Base-by-base conservation (phyloP, 768 basidiomycete genomes). In the Auricularia auricula-judae region DNA sequence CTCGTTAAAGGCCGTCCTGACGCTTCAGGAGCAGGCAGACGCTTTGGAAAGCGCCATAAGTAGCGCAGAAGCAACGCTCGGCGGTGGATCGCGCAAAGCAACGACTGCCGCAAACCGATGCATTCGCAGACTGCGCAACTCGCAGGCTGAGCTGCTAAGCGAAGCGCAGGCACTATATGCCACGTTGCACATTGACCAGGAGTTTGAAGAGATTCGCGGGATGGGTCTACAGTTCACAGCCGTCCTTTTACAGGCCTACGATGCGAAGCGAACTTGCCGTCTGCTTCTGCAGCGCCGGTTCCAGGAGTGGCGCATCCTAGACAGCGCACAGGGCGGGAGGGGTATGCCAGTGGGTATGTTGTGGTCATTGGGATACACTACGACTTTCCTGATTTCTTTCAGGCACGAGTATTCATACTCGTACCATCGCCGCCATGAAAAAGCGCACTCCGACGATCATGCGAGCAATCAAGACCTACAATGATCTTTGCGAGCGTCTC, bases 181-280 rank as follows among this genome's bases (percentile, higher is more conserved):
- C 0, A 74, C 75, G 0, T 66, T 79, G 18, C 77, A 79, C 60
- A 63, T 79, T 10, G 69, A 68, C 2, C 66, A 73, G 3, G 33
- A 44, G 7, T 77, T 74, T 42, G 77, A 75, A 0, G 75, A 75
- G 35, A 74, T 81, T 3, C 35, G 67, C n/a, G 69, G 68, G 4
- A 43, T 77, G 3, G 65, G 71, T 14, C 62, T 73, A 3, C 68
- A 74, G 5, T 77, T 76, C 64, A 68, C 77, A 2, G 65, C 64
- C 3, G 71, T 67, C 0, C 72, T 80, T 0, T 63, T 79, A 0
- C 68, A 77, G 63, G 75, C 73, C 3, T 69, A 71, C 0, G 75
- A 79, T 64, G 68, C 78, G 29, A 80, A 79, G 63, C 75, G 77
- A 16, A 76, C 74, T 60, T 75, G 79, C 7, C 65, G 73, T 7